A percentile compares a stretch with the other conserved stretches of the same genome.
phyloP scores from a whole-genome alignment of 2,329 filamentous ascomycete genomes.

The Fusarium nelsonii region DNA sequence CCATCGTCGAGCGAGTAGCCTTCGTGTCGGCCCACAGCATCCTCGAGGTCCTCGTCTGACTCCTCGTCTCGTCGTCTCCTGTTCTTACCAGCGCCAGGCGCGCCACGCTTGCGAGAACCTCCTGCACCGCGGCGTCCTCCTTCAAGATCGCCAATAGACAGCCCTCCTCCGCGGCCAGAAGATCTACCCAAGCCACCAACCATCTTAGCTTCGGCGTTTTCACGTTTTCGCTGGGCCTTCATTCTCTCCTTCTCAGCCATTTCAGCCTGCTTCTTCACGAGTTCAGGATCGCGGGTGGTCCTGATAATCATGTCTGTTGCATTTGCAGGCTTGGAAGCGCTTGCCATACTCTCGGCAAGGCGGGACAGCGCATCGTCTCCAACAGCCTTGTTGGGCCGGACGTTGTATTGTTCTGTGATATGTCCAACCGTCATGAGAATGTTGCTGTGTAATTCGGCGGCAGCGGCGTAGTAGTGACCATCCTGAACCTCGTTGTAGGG shows the following conservation, averaged over 20 bases:
- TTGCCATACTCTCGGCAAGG: conserved; percentile 75
- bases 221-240: conserved; percentile 73
- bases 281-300: conserved; percentile 79
- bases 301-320: conserved; percentile 75
- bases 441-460: conserved; percentile 75
- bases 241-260: conserved; percentile 79
- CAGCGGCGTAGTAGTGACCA: conserved; percentile 80
- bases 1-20: conserved; percentile 85
- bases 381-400: conserved; percentile 74
- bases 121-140: conserved; percentile 64
- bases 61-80: conserved; percentile 76
- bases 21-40: conserved; percentile 72
- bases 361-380: conserved; percentile 79
- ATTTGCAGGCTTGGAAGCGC: conserved; percentile 68
- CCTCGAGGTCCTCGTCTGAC: conserved; percentile 78
- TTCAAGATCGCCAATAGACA: conserved; percentile 78
- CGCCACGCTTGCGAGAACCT: conserved; percentile 66
- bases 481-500: conserved; percentile 76
- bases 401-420: conserved; percentile 77
- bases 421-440: conserved; percentile 80
- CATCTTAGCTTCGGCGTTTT: conserved; percentile 75
- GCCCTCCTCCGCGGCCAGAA: conserved; percentile 62
- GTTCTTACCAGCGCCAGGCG: conserved; percentile 61
- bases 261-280: conserved; percentile 80
- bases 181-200: conserved; percentile 67